Base-by-base conservation (phyloP, 371 early-diverging fungal species). In the Lichtheimia corymbifera region DNA sequence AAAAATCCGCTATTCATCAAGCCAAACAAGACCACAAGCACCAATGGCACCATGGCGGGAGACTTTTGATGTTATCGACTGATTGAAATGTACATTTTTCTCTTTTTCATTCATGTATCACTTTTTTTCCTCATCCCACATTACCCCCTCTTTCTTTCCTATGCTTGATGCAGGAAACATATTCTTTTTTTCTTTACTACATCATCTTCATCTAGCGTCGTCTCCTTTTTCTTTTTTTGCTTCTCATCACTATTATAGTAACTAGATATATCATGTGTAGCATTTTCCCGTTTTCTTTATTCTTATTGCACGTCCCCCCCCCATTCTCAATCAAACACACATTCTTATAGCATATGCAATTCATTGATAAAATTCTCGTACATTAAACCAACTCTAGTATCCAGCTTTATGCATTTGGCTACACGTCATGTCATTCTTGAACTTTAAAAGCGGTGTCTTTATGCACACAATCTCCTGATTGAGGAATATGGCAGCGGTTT, bases 1-100 rank as follows among this genome's bases (percentile, higher is more conserved):
- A 95, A 95, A 81, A 95, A 95, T 68, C 96, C 96, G 12, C 82
- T 95, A 9, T 69, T 69, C 50, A 63, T 61, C 20, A 69, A 69
- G 50, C 66, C 66, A 5, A 52, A 43, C 63, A 63, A 63, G 53
- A 58, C 61, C 2, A 50, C 35, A 45, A 45, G 57, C 14, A 45
- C 44, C 53, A 28, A 28, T 27, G 20, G 53, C 15, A 52, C 47
- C 11, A 22, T 35, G 4, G 35, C 35, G 35, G 35, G 35, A 35
- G 35, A 35, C 35, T 11, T 35, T 28, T 28, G 28, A 28, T 35
- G 35, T 35, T 35, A 35, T 35, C 35, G 9, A 35, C 35, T 35
- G 35, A 35, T 35, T 35, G 35, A 35, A 35, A 35, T 35, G 35
- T 35, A 35, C 35, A 35, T 35, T 35, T 35, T 18, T 17, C 47